Evolutionary conservation across 371 early-diverging fungal genomes (phyloP), one percentile per base, ranked within the genome.

Genomic region (Rhizopus delemar): DNA sequence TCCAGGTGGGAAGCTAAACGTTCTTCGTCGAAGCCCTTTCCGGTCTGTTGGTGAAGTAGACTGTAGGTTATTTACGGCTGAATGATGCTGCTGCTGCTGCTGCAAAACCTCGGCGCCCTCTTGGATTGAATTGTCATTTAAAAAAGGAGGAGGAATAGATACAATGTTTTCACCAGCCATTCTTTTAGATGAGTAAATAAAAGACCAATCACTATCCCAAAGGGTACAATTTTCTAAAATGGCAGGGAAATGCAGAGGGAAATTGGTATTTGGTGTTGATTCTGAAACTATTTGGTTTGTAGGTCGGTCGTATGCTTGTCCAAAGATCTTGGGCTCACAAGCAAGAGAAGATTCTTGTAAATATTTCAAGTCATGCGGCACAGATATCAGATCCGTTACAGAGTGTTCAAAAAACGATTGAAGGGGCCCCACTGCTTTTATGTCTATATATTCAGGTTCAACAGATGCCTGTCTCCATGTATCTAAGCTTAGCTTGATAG

Each of bases 251-350:
- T 74, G 66, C 29, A 83, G 56, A 1, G 77, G 71, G 0, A 74
- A 59, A 15, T 68, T 54, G 2, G 71, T 22, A 22, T 22, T 22
- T 22, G 22, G 62, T 3, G 73, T 68, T 15, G 73, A 68, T 5
- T 70, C 63, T 13, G 13, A n/a, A n/a, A n/a, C 70, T 65, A 48
- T 5, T 12, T 12, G 33, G 3, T 34, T 41, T 38, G 11, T 38
- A 46, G 38, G 41, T 3, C 52, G 15, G 55, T 75, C 76, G 35
- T 72, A 77, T 15, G 72, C 69, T 46, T 83, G 82, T 3, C 83
- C 86, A 68, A 80, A 78, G 8, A 84, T 68, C 35, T 74, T 73
- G 3, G 84, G 84, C 34, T 86, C 86, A 59, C 86, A 86, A 22
- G 72, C 73, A 12, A 83, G 46, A 0, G 86, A 86, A 5, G 80